Conservation (phyloP, 371 early-diverging fungal genomes). For the Mortierella sp. region DNA sequence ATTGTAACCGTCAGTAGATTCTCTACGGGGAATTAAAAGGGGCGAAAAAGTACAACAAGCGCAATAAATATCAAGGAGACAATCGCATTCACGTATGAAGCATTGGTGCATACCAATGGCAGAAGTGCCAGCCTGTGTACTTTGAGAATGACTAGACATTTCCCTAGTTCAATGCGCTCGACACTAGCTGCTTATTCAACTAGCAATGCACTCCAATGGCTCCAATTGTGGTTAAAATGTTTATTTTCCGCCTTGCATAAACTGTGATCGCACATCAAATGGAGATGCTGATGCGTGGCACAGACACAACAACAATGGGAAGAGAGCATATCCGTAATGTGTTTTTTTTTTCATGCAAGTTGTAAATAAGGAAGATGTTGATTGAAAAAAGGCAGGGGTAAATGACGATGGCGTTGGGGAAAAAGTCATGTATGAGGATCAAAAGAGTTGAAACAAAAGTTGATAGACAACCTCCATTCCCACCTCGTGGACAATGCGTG, state of each 20-base stretch:
- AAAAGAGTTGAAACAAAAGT: not conserved
- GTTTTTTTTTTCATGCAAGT: constrained; percentile 14
- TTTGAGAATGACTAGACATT: too few species aligned
- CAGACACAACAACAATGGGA: constrained; percentile 8
- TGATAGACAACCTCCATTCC: not conserved
- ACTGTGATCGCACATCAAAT: not conserved
- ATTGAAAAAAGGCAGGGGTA: not conserved
- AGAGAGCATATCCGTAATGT: not conserved
- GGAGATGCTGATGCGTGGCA: constrained; percentile 3
- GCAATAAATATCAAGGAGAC: too few species aligned
- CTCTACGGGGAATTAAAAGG: too few species aligned
- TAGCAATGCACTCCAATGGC: not conserved
- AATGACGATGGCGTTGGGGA: not conserved
- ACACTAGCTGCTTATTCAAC: not conserved
- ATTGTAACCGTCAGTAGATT: too few species aligned
- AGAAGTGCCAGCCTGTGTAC: too few species aligned
- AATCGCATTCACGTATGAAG: too few species aligned
- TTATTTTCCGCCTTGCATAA: constrained; percentile 6
- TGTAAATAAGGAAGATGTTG: not conserved
- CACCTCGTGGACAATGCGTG: constrained; percentile 5
- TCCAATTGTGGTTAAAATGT: constrained; percentile 5
- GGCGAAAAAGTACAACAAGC: too few species aligned
- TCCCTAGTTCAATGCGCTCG: too few species aligned
- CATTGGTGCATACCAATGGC: too few species aligned
- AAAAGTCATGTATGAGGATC: not conserved